Evolutionary conservation across 768 basidiomycete genomes (phyloP), one percentile per base, ranked within the genome.

Genomic region (Hortiboletus flavorubellus): DNA sequence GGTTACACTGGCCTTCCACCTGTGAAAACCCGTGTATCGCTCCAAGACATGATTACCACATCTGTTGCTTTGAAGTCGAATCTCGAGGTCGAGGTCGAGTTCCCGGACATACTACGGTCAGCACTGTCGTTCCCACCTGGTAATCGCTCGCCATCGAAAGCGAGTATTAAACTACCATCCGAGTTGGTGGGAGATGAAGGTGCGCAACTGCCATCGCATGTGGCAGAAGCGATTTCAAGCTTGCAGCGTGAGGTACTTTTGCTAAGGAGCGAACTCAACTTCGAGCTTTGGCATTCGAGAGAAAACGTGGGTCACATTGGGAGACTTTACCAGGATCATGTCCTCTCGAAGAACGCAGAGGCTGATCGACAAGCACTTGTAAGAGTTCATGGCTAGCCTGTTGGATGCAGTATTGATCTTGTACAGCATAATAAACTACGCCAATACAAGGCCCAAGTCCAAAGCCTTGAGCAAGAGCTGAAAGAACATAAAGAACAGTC

Each of bases 291-390:
- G 89, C 73, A 89, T 40, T 85, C 89, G 54, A 78, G 89, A 59
- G 86, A 92, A 70, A 91, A 91, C 55, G 80, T 87, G 49, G 83
- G 84, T 65, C 89, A 93, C 64, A 87, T 94, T 47, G 89, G 86
- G n/a, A 79, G 86, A 39, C 73, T 93, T 41, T 87, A 90, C 62
- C 80, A 86, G 59, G 86, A 90, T 59, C 84, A 83, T 33, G 82
- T 89, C 23, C 69, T 88, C 37, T 83, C 86, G 54, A 82, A 81
- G 64, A 85, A 82, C 44, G 89, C 88, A 26, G 92, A 94, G 68
- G 81, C 80, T 4, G 92, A 94, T 68, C 77, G 90, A 37, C 92
- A 93, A 69, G 84, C 85, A 16, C 70, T 93, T 73, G 92, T 93
- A 67, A 58, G 84, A 72, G 23, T 14, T 54, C 37, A 37, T 6